Conservation (phyloP, 202 grass and related monocot genomes). For the Sporobolus alterniflorus region DNA sequence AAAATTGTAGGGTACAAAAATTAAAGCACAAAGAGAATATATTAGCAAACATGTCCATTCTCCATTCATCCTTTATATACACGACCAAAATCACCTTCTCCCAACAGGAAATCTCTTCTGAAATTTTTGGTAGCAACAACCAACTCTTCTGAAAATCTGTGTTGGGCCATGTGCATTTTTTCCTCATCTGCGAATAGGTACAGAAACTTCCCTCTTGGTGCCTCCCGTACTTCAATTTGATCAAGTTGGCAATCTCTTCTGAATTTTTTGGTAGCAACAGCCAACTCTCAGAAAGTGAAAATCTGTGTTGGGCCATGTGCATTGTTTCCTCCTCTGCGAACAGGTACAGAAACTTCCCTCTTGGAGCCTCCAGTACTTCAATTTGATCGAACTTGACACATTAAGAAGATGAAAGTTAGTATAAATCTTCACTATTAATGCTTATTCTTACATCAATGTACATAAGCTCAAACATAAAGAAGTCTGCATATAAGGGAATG, state of each 20-base stretch:
- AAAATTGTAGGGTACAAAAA: slow-evolving; percentile 19
- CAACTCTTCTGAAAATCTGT: slow-evolving; percentile 89
- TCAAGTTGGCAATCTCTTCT: slow-evolving; percentile 78
- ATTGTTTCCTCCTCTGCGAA: slow-evolving; percentile 56
- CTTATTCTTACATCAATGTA: too few relatives aligned
- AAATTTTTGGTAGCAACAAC: slow-evolving; percentile 86
- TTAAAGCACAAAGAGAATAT: background rate
- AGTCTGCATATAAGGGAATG: too few relatives aligned
- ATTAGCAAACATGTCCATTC: slow-evolving; percentile 74
- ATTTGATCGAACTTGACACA: background rate
- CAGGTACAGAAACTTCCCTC: slow-evolving; percentile 60
- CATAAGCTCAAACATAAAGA: too few relatives aligned
- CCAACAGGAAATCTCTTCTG: slow-evolving; percentile 86
- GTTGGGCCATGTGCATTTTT: slow-evolving; percentile 60
- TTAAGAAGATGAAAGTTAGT: too few relatives aligned
- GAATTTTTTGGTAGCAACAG: slow-evolving; percentile 82
- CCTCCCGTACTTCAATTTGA: slow-evolving; percentile 29
- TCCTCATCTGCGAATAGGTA: slow-evolving; percentile 58
- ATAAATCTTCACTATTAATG: too few relatives aligned
- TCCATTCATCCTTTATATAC: slow-evolving; percentile 95
- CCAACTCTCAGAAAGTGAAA: slow-evolving; percentile 92
- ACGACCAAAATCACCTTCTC: slow-evolving; percentile 91
- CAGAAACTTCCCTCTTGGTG: slow-evolving; percentile 62
- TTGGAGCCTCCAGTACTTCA: slow-evolving; percentile 38
- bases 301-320: slow-evolving; percentile 73